Percentiles rank a stretch among this genome's conserved stretches.
These are phyloP conservation scores for Salix brachista DNA, from an alignment of 345 rosid species.

Conservation along the genomic window DNA sequence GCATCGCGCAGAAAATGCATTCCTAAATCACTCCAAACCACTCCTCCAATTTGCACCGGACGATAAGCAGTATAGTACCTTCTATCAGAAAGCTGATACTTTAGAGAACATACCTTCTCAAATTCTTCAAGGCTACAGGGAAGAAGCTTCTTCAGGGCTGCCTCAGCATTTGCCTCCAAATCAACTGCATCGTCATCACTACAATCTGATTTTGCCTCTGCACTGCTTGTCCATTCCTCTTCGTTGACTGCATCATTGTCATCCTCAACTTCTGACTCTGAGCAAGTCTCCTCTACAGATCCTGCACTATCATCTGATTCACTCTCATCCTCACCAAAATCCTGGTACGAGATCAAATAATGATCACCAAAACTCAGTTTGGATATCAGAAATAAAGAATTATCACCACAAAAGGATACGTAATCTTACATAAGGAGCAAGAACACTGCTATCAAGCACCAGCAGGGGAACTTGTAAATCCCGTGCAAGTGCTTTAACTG, in stretches of 20 bases:
- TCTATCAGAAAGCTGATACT: not conserved
- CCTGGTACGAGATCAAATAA: slow-evolving; percentile 46
- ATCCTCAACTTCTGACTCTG: slow-evolving; percentile 88
- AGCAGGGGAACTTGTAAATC: slow-evolving; percentile 78
- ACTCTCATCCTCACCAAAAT: slow-evolving; percentile 70
- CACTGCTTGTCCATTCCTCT: slow-evolving; percentile 65
- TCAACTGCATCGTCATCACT: slow-evolving; percentile 69
- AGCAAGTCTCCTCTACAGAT: slow-evolving; percentile 57
- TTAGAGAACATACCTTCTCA: slow-evolving; percentile 52
- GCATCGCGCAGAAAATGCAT: not conserved
- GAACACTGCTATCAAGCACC: slow-evolving; percentile 85
- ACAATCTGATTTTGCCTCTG: slow-evolving; percentile 63
- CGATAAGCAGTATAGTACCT: not conserved
- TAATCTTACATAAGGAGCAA: slow-evolving; percentile 92
- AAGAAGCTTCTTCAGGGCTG: slow-evolving; percentile 70
- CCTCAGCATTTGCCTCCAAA: slow-evolving; percentile 66
- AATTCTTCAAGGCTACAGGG: slow-evolving; percentile 71
- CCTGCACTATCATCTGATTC: slow-evolving; percentile 66
- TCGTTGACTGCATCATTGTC: slow-evolving; percentile 65
- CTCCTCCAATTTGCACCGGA: not conserved
- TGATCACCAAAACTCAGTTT: not conserved
- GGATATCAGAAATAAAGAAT: not conserved
- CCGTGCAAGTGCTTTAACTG: slow-evolving; percentile 85
- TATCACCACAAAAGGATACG: slow-evolving; percentile 1
- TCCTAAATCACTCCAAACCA: not conserved